Base-by-base conservation (phyloP, 768 basidiomycete species). In the Tremella mesenterica region DNA sequence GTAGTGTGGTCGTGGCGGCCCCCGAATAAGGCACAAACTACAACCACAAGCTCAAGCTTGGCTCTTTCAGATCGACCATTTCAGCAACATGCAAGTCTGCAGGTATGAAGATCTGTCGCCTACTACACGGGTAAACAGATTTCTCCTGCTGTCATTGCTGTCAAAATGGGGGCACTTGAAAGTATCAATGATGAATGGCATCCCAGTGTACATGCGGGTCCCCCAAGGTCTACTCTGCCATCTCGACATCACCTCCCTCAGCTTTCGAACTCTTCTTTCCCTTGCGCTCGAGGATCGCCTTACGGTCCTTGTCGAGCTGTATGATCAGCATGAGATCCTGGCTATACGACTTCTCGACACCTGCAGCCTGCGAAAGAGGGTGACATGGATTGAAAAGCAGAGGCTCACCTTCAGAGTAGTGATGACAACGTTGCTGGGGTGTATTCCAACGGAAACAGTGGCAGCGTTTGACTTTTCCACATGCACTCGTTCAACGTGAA, bases 381-480 rank as follows among this genome's bases (percentile, higher is more conserved):
- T 7, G 49, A 41, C 26, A 23, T 4, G 18, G 18, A 20, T 16
- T 13, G 39, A 44, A 27, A 26, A 16, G 26, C 25, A 9, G 87
- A 57, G 89, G 78, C 79, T 53, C 51, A 59, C 61, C 51, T 97
- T 95, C 76, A 95, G 82, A 68, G 78, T 86, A 61, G 84, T 83
- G 73, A 99, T 89, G 59, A 93, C 87, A 49, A 96, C 90, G 74
- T 95, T 97, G 79, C 86, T 88, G 54, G 93, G 91, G 80, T 93
- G 86, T 66, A 99, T 83, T 63, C 91, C 90, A 67, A 99, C 91
- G 69, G 87, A 87, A 54, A 85, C 83, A 51, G 90, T 83, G 56
- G 91, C 85, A 61, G 95, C 93, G 73, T 93, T 95, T 61, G 89
- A 88, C 77, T 96, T 96, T 80, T 99, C 93, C 63, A 90, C 83